phyloP scores from a whole-genome alignment of 352 stramenopile genomes.

The Pythium apleroticum region DNA sequence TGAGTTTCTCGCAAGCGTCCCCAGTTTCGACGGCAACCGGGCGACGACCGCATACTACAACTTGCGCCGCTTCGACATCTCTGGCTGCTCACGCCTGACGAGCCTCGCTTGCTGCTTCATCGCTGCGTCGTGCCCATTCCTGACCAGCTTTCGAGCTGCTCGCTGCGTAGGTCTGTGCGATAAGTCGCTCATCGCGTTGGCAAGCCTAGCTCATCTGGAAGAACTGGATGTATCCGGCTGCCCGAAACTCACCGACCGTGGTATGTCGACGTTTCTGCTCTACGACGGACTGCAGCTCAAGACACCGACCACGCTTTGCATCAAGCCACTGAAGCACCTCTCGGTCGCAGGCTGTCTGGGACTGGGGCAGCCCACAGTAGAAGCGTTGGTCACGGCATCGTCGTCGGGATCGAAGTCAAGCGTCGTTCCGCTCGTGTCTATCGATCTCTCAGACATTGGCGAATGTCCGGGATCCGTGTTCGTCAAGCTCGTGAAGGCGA shows the following conservation, averaged over 20 bases:
- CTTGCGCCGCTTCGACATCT: conserved; percentile 55
- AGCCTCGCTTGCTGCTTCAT: conserved; percentile 63
- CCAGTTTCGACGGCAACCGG: conserved; percentile 54
- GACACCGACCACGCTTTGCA: not conserved
- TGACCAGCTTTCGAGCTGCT: conserved; percentile 45
- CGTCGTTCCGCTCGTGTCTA: conserved; percentile 16
- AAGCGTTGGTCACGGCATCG: conserved; percentile 9
- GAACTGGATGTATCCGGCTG: conserved; percentile 59
- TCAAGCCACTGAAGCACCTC: conserved; percentile 18
- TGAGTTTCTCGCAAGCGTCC: conserved; percentile 54
- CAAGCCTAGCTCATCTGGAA: conserved; percentile 47
- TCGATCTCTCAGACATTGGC: conserved; percentile 43
- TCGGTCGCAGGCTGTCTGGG: conserved; percentile 3
- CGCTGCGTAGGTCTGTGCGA: conserved; percentile 50
- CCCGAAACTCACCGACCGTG: conserved; percentile 39
- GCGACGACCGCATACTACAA: conserved; percentile 42
- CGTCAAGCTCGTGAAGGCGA: conserved; percentile 41
- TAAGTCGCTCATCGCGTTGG: conserved; percentile 53
- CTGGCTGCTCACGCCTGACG: conserved; percentile 46
- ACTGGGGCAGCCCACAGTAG: conserved; percentile 11
- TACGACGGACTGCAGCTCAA: conserved; percentile 29
- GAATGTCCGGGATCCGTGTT: conserved; percentile 28
- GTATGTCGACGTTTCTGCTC: conserved; percentile 48
- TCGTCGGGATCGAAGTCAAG: not conserved
- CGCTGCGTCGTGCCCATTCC: conserved; percentile 54